phyloP scores from a whole-genome alignment of 768 basidiomycete genomes.

The Lentinula detonsa region DNA sequence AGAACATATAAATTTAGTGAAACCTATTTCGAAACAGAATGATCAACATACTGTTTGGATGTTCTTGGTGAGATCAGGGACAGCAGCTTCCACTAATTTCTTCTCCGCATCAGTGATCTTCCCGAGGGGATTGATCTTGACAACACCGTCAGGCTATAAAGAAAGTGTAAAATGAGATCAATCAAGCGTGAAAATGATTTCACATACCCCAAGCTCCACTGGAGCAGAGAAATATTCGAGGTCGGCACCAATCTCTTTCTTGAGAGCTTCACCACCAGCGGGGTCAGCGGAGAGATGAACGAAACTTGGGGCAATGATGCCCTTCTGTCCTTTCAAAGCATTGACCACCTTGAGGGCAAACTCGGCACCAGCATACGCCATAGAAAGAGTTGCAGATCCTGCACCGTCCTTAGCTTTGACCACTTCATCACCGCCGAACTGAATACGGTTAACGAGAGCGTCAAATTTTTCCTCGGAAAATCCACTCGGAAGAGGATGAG shows the following conservation, averaged over 20 bases:
- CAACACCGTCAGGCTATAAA: conserved; percentile 70
- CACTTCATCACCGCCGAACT: conserved; percentile 96
- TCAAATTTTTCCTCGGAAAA: conserved; percentile 44
- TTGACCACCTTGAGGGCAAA: conserved; percentile 81
- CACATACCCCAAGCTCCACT: conserved; percentile 79
- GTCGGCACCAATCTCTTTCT: conserved; percentile 68
- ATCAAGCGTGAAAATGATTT: conserved; percentile 12
- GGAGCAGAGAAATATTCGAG: conserved; percentile 86
- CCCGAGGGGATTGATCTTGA: conserved; percentile 79
- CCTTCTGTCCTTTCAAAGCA: conserved; percentile 84
- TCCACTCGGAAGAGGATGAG: conserved; percentile 64
- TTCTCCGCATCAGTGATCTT: conserved; percentile 66
- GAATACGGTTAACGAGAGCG: conserved; percentile 75
- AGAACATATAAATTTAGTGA: background rate
- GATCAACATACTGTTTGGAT: conserved; percentile 55
- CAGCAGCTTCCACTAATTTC: conserved; percentile 68
- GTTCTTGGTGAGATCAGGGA: conserved; percentile 72
- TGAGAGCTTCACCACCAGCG: conserved; percentile 65
- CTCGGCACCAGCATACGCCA: conserved; percentile 93
- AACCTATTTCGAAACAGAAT: background rate
- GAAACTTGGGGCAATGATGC: conserved; percentile 78
- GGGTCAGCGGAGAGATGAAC: conserved; percentile 74
- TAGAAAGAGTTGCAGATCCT: conserved; percentile 94
- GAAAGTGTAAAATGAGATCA: conserved; percentile 1
- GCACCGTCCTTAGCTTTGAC: conserved; percentile 95